phyloP scores from a whole-genome alignment of 257 asterid species.

The Rauvolfia tetraphylla region DNA sequence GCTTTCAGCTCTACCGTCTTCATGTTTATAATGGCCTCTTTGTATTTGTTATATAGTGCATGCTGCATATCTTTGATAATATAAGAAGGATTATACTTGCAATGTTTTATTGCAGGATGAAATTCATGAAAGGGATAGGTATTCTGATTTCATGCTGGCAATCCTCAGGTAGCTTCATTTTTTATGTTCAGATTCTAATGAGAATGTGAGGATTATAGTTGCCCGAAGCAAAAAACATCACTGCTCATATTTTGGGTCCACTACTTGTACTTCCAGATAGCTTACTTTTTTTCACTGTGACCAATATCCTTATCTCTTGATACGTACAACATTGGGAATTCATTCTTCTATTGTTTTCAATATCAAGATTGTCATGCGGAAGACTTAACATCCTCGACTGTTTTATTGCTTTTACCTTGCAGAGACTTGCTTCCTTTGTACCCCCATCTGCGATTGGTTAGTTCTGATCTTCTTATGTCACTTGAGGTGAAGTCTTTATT shows the following conservation, averaged over 20 bases:
- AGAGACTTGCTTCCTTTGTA: constrained; percentile 82
- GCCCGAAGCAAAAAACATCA: background rate
- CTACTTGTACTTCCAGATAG: background rate
- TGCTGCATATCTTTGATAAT: background rate
- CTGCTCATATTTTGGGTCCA: background rate
- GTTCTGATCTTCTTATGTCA: constrained; percentile 20
- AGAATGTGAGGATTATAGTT: background rate
- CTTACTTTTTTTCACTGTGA: background rate
- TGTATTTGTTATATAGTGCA: background rate
- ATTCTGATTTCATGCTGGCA: constrained; percentile 94
- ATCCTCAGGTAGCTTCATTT: constrained; percentile 76
- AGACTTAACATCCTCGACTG: constrained; percentile 18
- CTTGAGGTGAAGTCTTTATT: background rate
- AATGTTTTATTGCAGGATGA: constrained; percentile 59
- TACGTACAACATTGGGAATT: too few species aligned
- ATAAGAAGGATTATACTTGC: background rate
- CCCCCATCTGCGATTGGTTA: constrained; percentile 89
- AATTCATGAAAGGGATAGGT: constrained; percentile 98
- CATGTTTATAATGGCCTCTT: background rate
- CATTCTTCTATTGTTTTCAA: background rate
- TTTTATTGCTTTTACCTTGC: constrained; percentile 32
- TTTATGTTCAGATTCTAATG: constrained; percentile 12
- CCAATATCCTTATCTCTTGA: too few species aligned
- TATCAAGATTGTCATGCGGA: background rate
- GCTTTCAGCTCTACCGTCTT: background rate